Percentiles rank a stretch among this genome's conserved stretches.
Conservation (phyloP, 495 filamentous ascomycete genomes). For the Penicillium flavigenum region DNA sequence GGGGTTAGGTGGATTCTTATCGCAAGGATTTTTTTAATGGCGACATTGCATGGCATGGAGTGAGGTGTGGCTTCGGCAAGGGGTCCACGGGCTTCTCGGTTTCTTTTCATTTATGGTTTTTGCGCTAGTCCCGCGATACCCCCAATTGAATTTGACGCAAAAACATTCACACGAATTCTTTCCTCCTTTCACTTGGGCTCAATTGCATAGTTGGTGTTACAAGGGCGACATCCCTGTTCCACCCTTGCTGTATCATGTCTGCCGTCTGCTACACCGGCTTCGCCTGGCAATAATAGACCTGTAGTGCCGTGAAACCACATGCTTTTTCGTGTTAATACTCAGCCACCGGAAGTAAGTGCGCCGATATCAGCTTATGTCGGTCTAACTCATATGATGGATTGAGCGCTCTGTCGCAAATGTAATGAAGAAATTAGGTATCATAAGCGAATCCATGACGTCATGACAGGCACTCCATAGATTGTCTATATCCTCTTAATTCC, state of each 20-base stretch:
- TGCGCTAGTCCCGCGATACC: conserved; percentile 19
- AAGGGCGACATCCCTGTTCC: background rate
- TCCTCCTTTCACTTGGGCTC: background rate
- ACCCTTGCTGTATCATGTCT: background rate
- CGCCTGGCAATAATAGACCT: background rate
- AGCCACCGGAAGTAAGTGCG: conserved; percentile 1
- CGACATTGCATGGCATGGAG: conserved; percentile 16
- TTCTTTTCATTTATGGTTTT: conserved; percentile 10
- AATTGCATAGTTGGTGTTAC: background rate
- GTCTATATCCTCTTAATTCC: conserved; percentile 1
- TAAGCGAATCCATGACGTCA: background rate
- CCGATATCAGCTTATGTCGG: conserved; percentile 6
- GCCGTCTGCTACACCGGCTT: background rate
- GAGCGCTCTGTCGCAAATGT: background rate
- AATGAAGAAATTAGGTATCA: background rate
- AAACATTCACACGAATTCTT: background rate
- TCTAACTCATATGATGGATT: background rate
- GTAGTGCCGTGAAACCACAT: background rate
- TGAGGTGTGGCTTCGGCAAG: conserved; percentile 5
- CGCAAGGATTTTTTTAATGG: conserved; percentile 10
- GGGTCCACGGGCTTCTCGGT: conserved; percentile 1
- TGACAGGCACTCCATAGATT: background rate
- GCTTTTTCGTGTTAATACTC: background rate
- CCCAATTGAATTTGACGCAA: conserved; percentile 14
- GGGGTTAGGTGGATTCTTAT: conserved; percentile 30